Percentiles rank a stretch among this genome's conserved stretches.
These are phyloP conservation scores for Dendryphion nanum DNA, from an alignment of 2,329 filamentous ascomycete genomes.

Conservation along the genomic window DNA sequence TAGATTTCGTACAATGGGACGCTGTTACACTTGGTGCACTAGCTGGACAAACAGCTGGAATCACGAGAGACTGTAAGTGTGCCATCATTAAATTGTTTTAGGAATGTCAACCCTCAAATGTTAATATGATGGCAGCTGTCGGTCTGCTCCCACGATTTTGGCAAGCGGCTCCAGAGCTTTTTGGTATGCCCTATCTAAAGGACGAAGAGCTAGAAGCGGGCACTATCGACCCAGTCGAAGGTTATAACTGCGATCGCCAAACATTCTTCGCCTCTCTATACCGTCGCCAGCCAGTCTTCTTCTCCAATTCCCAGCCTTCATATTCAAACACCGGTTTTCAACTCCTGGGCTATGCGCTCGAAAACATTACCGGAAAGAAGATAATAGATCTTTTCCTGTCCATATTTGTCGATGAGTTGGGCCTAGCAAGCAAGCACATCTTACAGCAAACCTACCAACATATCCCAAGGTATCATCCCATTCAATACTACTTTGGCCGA, in stretches of 20 bases:
- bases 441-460: conserved; percentile 21
- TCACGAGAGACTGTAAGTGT: conserved; percentile 24
- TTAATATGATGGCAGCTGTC: no score
- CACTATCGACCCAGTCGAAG: not conserved
- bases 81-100: no score
- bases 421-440: no score
- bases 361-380: conserved; percentile 43
- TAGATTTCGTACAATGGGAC: conserved; percentile 30
- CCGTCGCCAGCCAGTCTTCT: conserved; percentile 37
- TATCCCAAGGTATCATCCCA: conserved; percentile 9
- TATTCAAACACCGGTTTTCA: conserved; percentile 53
- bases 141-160: no score
- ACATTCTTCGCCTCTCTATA: conserved; percentile 9
- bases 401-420: conserved; percentile 44
- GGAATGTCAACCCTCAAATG: no score
- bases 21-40: conserved; percentile 33
- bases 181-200: conserved; percentile 9
- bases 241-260: conserved; percentile 5
- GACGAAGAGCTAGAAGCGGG: conserved; percentile 6
- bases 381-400: conserved; percentile 42
- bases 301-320: conserved; percentile 45
- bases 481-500: conserved; percentile 1
- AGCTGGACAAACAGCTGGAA: conserved; percentile 30
- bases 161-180: conserved; percentile 5
- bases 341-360: conserved; percentile 47